These are phyloP conservation scores for Nepenthes alata DNA, from an alignment of 179 eudicot species.

Conservation along the genomic window DNA sequence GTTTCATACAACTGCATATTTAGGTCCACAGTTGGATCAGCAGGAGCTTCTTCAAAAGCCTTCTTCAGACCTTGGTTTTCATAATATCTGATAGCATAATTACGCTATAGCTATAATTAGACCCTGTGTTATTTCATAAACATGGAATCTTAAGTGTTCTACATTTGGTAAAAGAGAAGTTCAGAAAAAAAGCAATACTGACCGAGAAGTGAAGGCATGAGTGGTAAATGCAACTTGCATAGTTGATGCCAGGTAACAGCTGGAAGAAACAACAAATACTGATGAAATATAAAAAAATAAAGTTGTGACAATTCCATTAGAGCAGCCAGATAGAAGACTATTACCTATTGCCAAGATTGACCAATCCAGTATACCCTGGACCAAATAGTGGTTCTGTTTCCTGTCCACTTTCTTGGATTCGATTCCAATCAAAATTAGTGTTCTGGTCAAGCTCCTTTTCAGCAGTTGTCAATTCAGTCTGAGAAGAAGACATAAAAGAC, in stretches of 20 bases:
- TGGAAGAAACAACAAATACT: conserved; percentile 21
- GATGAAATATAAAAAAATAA: not conserved
- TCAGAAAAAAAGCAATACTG: conserved; percentile 12
- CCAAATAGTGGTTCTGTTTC: conserved; percentile 79
- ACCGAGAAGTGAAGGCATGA: conserved; percentile 56
- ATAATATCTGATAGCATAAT: conserved; percentile 43
- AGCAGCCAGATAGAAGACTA: not conserved
- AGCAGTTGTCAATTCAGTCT: conserved; percentile 99
- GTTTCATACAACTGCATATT: conserved; percentile 81
- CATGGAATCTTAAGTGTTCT: not conserved
- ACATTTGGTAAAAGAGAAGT: conserved; percentile 3
- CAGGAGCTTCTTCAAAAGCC: conserved; percentile 78
- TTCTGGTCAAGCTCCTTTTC: conserved; percentile 98
- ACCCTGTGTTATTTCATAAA: not conserved
- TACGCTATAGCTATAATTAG: conserved; percentile 4
- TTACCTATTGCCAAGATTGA: conserved; percentile 94
- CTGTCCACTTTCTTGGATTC: conserved; percentile 90
- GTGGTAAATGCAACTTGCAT: conserved; percentile 95
- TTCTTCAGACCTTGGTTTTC: conserved; percentile 41
- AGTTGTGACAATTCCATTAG: not conserved
- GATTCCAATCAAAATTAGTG: conserved; percentile 91
- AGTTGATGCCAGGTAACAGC: conserved; percentile 94
- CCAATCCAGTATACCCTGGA: conserved; percentile 94
- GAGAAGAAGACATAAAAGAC: not conserved
- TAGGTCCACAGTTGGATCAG: conserved; percentile 97